Base-by-base conservation (phyloP, 1,139 yeast species). In the Tardiomyces depauwii region DNA sequence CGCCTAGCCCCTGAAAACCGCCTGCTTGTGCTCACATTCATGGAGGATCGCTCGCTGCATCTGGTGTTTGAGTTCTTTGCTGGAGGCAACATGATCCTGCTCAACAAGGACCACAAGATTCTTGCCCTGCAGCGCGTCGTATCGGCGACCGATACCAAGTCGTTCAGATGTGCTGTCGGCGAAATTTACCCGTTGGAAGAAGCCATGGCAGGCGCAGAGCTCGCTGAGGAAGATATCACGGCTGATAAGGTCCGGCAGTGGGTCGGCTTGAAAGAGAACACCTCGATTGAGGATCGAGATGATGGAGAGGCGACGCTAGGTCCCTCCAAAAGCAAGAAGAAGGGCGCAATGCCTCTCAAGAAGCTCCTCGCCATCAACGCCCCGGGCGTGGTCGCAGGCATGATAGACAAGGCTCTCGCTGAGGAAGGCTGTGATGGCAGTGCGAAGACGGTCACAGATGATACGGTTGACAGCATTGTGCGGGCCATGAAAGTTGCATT, bases 41-140 rank as follows among this genome's bases (percentile, higher is more conserved):
- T 88, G 45, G 94, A 86, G 55, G 68, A 64, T 25, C 93, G 95
- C 7, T 61, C 78, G 47, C 85, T 68, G 62, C 82, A 84, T 57
- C 68, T 89, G 53, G 95, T 86, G 0, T 66, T 91, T 50, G 98
- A 91, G 60, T 89, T 91, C 56, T 89, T 88, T 67, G 86, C 96
- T 59, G 96, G 96, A 2, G 98, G 98, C 36, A 91, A 91, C 59
- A 77, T 91, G 49, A 68, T 91, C 28, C 69, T 91, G 21, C 70
- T 89, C 52, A 94, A 89, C 60, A 74, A 78, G 36, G 73, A 81
- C 28, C 65, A 71, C 53, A 80, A 76, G 58, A 88, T 88, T 44
- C 57, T 88, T 56, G 72, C 93, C 0, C 67, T 89, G 33, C 89
- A 83, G 61, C 76, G 96, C 63, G 70, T 82, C 36, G 96, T 87